Base-by-base conservation (phyloP, 306 rosid genomes). In the Medicago lupulina region DNA sequence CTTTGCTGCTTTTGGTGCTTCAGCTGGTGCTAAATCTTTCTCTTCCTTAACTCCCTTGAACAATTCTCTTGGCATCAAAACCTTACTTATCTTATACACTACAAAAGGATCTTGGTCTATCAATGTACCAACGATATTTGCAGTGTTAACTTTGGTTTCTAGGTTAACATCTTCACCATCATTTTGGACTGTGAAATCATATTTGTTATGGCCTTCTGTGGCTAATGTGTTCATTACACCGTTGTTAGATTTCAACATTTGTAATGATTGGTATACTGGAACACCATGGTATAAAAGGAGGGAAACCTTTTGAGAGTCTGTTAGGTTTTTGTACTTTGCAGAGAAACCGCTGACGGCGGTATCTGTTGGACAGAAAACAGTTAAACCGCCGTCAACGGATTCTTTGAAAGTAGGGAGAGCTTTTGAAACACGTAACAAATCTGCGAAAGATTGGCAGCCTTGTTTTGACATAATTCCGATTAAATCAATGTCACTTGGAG, bases 311-410 rank as follows among this genome's bases (percentile, higher is more conserved):
- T 89, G 64, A 0, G 91, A 11, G 0, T 89, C 86, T 1, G 97
- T 95, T 2, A 95, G 66, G 59, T 95, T 95, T 80, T 87, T 92
- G 90, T 86, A 95, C 19, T 82, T 88, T 0, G 97, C 88, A 2
- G 80, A 21, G 89, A 92, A 95, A 0, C 80, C 85, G 19, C 55
- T 77, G 2, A 95, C 68, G 50, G 79, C 87, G 7, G 39, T 15
- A 76, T 95, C 97, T 0, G 88, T 81, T 2, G 99, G 99, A 69
- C 99, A 95, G 65, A 95, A 95, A n/a, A 92, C 92, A 1, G 99
- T 92, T 3, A 95, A 36, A 2, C 97, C 99, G 3, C 97, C 97
- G 25, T 88, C 98, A 9, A 92, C 54, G 82, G 67, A 86, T 8
- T 83, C 83, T 14, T 84, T 79, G 58, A 83, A 95, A 0, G 96